Conservation (phyloP, 331 rosid genomes). For the Erythrophleum ivorense region DNA sequence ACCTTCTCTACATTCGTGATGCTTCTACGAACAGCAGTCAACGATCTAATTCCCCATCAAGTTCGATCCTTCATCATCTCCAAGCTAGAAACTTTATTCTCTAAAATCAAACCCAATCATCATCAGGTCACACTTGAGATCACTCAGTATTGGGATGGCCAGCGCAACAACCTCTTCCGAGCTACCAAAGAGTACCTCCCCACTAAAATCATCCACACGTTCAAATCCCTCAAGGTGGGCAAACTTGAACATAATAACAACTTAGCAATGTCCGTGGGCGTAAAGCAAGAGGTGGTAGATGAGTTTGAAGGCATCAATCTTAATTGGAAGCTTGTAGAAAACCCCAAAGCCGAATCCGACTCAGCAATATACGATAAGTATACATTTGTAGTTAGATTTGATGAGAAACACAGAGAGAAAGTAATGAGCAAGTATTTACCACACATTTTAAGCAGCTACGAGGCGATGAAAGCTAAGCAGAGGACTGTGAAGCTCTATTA, state of each 20-base stretch:
- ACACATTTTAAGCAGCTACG: slow-evolving; percentile 14
- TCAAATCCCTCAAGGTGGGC: slow-evolving; percentile 40
- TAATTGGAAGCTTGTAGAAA: slow-evolving; percentile 35
- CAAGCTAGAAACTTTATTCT: slow-evolving; percentile 1
- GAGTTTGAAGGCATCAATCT: slow-evolving; percentile 40
- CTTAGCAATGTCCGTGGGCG: slow-evolving; percentile 14
- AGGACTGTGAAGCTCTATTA: slow-evolving; percentile 34
- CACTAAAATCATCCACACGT: neutral
- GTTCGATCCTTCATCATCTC: neutral
- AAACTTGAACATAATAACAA: neutral
- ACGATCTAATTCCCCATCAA: slow-evolving; percentile 40
- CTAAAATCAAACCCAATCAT: neutral
- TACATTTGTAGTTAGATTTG: slow-evolving; percentile 10
- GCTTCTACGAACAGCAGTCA: slow-evolving; percentile 44
- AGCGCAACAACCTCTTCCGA: slow-evolving; percentile 28
- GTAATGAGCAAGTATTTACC: slow-evolving; percentile 39
- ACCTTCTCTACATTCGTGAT: slow-evolving; percentile 46
- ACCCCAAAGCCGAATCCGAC: neutral
- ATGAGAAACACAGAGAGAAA: slow-evolving; percentile 36
- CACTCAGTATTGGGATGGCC: slow-evolving; percentile 4
- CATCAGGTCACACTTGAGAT: neutral
- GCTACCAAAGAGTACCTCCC: slow-evolving; percentile 45
- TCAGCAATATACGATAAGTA: neutral
- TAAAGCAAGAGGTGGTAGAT: slow-evolving; percentile 36
- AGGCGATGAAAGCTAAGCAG: slow-evolving; percentile 31